Evolutionary conservation across 805 yeast genomes (phyloP), one percentile per base, ranked within the genome.

Genomic region (Ogataea salicorniae): DNA sequence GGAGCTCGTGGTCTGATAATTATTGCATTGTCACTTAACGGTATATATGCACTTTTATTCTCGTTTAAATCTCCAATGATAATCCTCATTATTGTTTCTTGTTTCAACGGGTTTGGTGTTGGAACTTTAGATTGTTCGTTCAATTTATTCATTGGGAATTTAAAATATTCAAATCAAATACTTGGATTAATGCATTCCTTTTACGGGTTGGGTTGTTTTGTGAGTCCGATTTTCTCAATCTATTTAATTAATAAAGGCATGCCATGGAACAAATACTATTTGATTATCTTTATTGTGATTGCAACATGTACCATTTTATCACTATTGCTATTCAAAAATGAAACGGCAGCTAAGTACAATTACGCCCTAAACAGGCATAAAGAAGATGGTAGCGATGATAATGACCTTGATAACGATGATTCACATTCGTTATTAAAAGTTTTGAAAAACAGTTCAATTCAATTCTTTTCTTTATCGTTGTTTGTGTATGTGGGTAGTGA

Each of bases 111-210:
- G 0, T 55, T 80, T 37, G 83, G 84, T 0, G 69, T 69, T 46
- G 88, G 89, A 0, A 53, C 74, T 8, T 53, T 78, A 26, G 88
- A 82, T 58, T 77, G 84, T 35, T 64, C 76, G 9, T 63, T 79
- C 56, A 80, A 79, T 54, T 67, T 78, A 15, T 81, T 79, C 74
- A 52, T 76, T 55, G 81, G 81, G 3, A 59, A 61, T 29, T 62
- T 78, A 42, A 66, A 59, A 13, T 75, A 76, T 52, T 66, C 75
- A 6, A 76, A 77, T 60, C 79, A 75, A 56, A 57, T 78, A 14
- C 58, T 78, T 47, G 83, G 83, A 2, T 57, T 74, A 1, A 58
- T 78, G 59, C 83, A 78, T 59, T 76, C 81, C 0, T 70, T 68
- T 51, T 78, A 75, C 53, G 82, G 83, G 0, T 54, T 77, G 5